phyloP scores from a whole-genome alignment of 148 eudicot species.

The Rhododendron vialii region DNA sequence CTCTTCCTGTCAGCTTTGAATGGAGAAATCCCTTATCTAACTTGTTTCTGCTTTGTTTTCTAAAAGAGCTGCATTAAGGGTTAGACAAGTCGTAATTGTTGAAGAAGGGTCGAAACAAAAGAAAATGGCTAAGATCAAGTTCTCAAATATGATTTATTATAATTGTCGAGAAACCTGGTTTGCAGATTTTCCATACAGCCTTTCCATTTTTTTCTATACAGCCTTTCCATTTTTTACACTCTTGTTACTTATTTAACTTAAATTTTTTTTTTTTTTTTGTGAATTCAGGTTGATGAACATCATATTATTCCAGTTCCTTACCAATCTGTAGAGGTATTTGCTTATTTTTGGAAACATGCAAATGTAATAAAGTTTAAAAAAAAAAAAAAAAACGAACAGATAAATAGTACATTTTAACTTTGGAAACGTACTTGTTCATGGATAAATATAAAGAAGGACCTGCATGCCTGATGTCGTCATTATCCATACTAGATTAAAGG shows the following conservation, averaged over 20 bases:
- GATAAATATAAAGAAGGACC: neutral
- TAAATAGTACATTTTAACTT: neutral
- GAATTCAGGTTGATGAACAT: constrained; percentile 81
- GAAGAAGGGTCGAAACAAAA: neutral
- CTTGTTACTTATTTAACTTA: neutral
- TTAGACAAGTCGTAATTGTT: neutral
- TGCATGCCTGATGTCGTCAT: neutral
- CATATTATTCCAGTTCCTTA: constrained; percentile 71
- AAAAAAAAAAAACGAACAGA: neutral
- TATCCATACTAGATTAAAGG: neutral
- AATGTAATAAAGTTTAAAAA: neutral
- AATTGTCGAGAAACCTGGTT: neutral
- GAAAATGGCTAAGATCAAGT: neutral
- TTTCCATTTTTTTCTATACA: neutral
- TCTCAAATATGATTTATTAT: neutral
- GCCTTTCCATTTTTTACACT: neutral
- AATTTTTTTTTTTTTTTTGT: neutral
- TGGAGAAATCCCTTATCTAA: neutral
- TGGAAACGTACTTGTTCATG: neutral
- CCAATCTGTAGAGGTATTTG: constrained; percentile 72
- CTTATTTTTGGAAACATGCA: neutral
- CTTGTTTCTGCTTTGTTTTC: neutral
- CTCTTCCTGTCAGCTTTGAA: neutral
- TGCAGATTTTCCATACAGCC: neutral
- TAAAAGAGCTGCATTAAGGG: neutral